phyloP scores from a whole-genome alignment of 2,329 filamentous ascomycete species.

The Fusarium sp. region DNA sequence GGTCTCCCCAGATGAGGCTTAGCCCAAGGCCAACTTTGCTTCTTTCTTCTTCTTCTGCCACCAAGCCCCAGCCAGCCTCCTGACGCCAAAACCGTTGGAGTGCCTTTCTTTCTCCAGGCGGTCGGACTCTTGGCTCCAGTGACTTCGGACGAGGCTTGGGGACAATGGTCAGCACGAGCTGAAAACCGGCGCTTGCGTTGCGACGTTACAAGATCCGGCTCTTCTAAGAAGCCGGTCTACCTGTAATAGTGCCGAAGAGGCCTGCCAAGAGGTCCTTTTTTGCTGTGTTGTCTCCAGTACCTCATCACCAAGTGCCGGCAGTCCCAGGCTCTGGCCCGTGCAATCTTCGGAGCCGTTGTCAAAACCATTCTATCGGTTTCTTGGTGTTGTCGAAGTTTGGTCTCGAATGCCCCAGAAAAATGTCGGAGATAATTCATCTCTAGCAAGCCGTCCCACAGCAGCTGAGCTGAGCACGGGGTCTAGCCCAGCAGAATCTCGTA shows the following conservation, averaged over 20 bases:
- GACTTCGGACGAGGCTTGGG: slow-evolving; percentile 13
- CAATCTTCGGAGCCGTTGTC: slow-evolving; percentile 12
- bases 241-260: slow-evolving; percentile 7
- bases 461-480: slow-evolving; percentile 12
- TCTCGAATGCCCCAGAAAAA: background rate
- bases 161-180: slow-evolving; percentile 16
- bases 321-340: slow-evolving; percentile 20
- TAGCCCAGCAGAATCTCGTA: slow-evolving; percentile 7
- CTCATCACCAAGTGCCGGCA: slow-evolving; percentile 1
- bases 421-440: background rate
- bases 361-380: slow-evolving; percentile 23
- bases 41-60: background rate
- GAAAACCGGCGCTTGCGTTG: slow-evolving; percentile 25
- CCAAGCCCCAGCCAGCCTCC: background rate
- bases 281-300: background rate
- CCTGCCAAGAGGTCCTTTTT: background rate
- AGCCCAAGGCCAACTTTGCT: slow-evolving; percentile 2
- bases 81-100: slow-evolving; percentile 24
- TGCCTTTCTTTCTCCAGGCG: slow-evolving; percentile 11
- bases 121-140: slow-evolving; percentile 17
- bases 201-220: background rate
- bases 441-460: background rate
- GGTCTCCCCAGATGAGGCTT: slow-evolving; percentile 26
- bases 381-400: background rate
- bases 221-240: background rate